Evolutionary conservation across 2,329 filamentous ascomycete genomes (phyloP), one percentile per base, ranked within the genome.

Genomic region (Fusarium odoratissimum): DNA sequence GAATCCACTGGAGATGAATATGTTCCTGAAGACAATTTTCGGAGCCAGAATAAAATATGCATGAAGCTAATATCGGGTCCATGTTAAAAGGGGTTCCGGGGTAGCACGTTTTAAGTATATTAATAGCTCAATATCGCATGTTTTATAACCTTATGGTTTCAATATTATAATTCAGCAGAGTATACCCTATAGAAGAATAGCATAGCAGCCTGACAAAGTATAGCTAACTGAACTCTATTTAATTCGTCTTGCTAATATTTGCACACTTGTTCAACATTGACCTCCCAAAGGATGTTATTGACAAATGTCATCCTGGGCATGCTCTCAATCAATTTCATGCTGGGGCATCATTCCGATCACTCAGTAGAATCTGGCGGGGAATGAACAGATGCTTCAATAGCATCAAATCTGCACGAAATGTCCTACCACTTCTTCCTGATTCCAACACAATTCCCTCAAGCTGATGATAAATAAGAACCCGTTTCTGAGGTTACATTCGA

Each of bases 241-340:
- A 5, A 31, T n/a, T 17, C 1, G 14, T 13, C 10, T 23, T 33
- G 7, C n/a, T 41, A 7, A 7, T 6, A 17, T 49, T 8, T 16
- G 1, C 9, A 16, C 9, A 14, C 8, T 25, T 9, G 6, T 14
- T 21, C 31, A 6, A 4, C 2, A 5, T 25, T 16, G 17, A 8
- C 2, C 12, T 8, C 2, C 7, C 3, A 17, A 17, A 4, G 11
- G n/a, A 33, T 9, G 4, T 9, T 2, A 0, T 9, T 2, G 8
- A 28, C 17, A 28, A 21, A 28, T 19, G 11, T 2, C 21, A 40
- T 8, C 5, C 12, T 5, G 8, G 12, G 21, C 6, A 37, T 12
- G 10, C 2, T 6, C 41, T 17, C 10, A 12, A 25, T 19, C 3
- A 8, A 19, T 3, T 13, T 2, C 23, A 5, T 2, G 5, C 10